Evolutionary conservation across 148 eudicot species (phyloP).

Genomic region (Arbutus unedo): DNA sequence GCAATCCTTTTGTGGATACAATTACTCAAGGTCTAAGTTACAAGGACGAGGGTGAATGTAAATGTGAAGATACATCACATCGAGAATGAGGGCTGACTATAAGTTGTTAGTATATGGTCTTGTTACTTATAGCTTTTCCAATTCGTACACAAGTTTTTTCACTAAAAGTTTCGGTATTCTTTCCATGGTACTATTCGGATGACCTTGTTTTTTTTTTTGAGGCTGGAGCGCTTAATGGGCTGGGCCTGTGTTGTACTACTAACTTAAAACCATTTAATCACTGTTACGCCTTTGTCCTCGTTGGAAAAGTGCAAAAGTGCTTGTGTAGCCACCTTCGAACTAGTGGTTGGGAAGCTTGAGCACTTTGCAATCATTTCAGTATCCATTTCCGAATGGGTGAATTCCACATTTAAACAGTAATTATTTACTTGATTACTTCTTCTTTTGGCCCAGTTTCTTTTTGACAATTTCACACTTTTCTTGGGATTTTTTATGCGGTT

Average conservation of each 20-base stretch:
- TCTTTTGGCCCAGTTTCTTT: neutral
- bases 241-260: neutral
- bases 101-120: neutral
- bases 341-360: constrained; percentile 4
- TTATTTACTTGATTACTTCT: neutral
- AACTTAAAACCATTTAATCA: neutral
- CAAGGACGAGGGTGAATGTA: neutral
- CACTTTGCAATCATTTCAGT: neutral
- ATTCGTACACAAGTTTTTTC: neutral
- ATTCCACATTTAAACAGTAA: neutral
- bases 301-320: neutral
- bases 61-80: neutral
- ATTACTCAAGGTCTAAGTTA: neutral
- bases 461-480: neutral
- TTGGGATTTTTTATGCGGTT: neutral
- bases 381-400: neutral
- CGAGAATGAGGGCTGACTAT: neutral
- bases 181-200: neutral
- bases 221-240: neutral
- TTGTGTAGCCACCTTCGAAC: neutral
- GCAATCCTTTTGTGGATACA: neutral
- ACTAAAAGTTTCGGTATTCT: neutral
- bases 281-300: neutral
- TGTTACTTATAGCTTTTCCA: neutral
- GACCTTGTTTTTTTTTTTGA: neutral